A percentile compares a stretch with the other conserved stretches of the same genome.
Evolutionary conservation across 805 yeast species (phyloP).

Genomic region (Ogataea angusta): DNA sequence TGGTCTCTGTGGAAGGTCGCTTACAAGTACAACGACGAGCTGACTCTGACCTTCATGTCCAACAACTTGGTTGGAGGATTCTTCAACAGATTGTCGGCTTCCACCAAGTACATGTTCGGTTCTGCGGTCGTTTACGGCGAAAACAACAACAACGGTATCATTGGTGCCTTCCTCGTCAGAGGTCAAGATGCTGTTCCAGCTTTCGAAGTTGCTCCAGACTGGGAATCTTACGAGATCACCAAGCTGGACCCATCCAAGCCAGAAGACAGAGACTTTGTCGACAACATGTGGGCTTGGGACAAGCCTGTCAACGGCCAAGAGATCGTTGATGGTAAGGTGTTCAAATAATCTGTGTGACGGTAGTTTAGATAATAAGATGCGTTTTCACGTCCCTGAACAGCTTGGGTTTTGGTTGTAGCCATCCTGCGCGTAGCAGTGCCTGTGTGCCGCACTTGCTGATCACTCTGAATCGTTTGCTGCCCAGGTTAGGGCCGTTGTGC

Average conservation of each 20-base stretch:
- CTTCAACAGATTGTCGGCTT: conserved; percentile 90
- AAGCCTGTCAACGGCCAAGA: conserved; percentile 83
- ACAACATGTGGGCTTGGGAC: conserved; percentile 98
- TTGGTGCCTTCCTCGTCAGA: conserved; percentile 92
- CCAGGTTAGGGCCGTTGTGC: conserved; percentile 79
- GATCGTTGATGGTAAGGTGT: conserved; percentile 96
- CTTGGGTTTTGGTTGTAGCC: conserved; percentile 12
- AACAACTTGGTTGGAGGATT: conserved; percentile 97
- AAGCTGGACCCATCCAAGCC: conserved; percentile 77
- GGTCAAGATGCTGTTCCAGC: conserved; percentile 92
- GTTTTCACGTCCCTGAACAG: conserved; percentile 8
- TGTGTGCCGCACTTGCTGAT: conserved; percentile 57
- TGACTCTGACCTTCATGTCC: conserved; percentile 96
- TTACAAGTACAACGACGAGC: conserved; percentile 97
- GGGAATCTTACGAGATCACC: conserved; percentile 88
- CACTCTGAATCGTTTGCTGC: conserved; percentile 67
- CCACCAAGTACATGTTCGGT: conserved; percentile 94
- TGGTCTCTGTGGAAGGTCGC: conserved; percentile 95
- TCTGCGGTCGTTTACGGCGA: conserved; percentile 94
- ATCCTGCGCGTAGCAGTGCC: conserved; percentile 41
- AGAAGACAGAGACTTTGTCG: conserved; percentile 74
- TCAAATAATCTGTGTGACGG: conserved; percentile 55
- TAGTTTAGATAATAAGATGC: conserved; percentile 10
- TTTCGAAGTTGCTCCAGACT: conserved; percentile 97
- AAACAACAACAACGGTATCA: conserved; percentile 96